phyloP scores from a whole-genome alignment of 1,139 yeast genomes.

The Eremothecium cymbalariae region DNA sequence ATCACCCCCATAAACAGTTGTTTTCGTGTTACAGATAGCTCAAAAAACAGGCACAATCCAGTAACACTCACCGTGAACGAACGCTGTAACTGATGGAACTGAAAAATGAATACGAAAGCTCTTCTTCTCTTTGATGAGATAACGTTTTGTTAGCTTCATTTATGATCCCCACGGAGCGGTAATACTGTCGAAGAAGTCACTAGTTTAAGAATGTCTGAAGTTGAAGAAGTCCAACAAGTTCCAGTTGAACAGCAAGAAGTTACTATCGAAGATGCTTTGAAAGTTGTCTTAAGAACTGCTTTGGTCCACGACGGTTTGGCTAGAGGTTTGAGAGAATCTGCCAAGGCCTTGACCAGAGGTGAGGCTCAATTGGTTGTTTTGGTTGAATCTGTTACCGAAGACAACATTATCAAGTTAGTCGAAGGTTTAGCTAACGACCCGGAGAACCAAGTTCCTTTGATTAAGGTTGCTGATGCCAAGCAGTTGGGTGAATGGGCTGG shows the following conservation, averaged over 20 bases:
- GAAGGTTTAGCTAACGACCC: constrained; percentile 99
- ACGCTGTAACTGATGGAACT: too few relatives aligned
- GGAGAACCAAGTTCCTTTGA: constrained; percentile 92
- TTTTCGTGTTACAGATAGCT: too few relatives aligned
- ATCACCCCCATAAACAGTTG: too few relatives aligned
- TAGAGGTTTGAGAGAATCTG: constrained; percentile 99
- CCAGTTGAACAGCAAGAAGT: constrained; percentile 79
- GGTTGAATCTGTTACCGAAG: constrained; percentile 98
- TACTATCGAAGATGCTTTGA: constrained; percentile 97
- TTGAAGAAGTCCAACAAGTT: constrained; percentile 70
- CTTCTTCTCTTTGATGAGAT: constrained; percentile 1
- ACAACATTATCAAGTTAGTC: constrained; percentile 90
- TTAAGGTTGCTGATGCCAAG: constrained; percentile 99
- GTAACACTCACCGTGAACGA: too few relatives aligned
- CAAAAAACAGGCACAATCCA: too few relatives aligned
- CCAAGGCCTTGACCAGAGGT: constrained; percentile 96
- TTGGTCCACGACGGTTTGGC: constrained; percentile 99
- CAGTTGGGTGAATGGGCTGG: constrained; percentile 99
- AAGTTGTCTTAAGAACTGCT: constrained; percentile 97
- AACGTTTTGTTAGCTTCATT: neutral
- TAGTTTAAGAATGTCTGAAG: constrained; percentile 63
- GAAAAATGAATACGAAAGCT: too few relatives aligned
- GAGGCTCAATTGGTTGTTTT: constrained; percentile 97
- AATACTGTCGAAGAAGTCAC: constrained; percentile 83
- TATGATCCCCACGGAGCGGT: constrained; percentile 59